Base-by-base conservation (phyloP, 192 early-diverging fungal species). In the Nowakowskiella sp. region DNA sequence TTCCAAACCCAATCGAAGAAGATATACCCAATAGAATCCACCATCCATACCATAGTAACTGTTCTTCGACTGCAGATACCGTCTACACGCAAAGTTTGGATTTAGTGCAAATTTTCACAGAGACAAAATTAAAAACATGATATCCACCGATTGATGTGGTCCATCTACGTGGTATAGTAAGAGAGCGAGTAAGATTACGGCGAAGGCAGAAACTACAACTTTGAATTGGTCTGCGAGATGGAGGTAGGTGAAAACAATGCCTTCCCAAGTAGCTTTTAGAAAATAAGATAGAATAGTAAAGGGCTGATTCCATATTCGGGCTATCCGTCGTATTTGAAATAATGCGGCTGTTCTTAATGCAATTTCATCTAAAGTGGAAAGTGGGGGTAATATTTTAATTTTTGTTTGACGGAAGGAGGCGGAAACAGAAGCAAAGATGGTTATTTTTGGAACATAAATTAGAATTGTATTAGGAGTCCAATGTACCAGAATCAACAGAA, bases 1-100 rank as follows among this genome's bases (percentile, higher is more conserved):
- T 89, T 2, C 93, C 93, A 32, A 97, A 74, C 2, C 93, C 93
- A 42, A 97, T 85, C 4, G 91, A 91, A 9, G 92, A 94, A 4
- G 86, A 74, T 6, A 94, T 70, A 3, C 93, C 93, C 22, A 97
- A 70, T 5, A 84, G 48, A 8, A 88, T 57, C 93, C 93, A 97
- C 70, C 90, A 93, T 23, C 77, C 80, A 67, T 88, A 88, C 91
- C 91, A 97, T 16, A 76, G 52, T 9, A 88, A 27, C 54, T 79
- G 64, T 5, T 77, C 68, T 62, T 87, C 82, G 16, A 85, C 31
- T 2, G 8, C n/a, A 9, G 13, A 23, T 13, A 68, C 34, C 4
- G 42, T 24, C 67, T 69, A 9, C 13, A 47, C 9, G 9, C 46
- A 47, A 9, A 10, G 9, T 9, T 9, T 47, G 21, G 21, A 9